These are phyloP conservation scores for Abrus pulchellus DNA, from an alignment of 306 rosid species.

Conservation along the genomic window DNA sequence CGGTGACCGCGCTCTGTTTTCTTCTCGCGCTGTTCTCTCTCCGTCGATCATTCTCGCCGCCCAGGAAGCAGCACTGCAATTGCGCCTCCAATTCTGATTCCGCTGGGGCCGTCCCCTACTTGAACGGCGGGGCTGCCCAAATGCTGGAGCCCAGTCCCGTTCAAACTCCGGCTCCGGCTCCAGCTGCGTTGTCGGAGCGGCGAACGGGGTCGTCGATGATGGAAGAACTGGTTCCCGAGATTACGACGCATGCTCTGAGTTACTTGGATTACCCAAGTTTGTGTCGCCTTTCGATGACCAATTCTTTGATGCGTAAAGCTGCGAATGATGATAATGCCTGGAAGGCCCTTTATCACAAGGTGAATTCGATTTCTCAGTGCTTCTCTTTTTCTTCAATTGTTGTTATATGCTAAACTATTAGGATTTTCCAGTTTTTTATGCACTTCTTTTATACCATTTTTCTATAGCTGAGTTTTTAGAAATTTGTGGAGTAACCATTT, in stretches of 20 bases:
- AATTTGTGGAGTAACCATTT: neutral
- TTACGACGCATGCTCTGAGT: constrained; percentile 95
- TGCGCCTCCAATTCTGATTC: constrained; percentile 55
- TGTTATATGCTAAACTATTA: neutral
- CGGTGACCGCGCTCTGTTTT: constrained; percentile 71
- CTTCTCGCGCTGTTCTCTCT: constrained; percentile 63
- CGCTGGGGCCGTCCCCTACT: constrained; percentile 53
- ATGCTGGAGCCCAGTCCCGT: constrained; percentile 57
- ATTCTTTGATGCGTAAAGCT: constrained; percentile 92
- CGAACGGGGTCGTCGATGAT: constrained; percentile 91
- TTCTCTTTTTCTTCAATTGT: neutral
- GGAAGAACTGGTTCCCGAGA: constrained; percentile 99
- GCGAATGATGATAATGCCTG: constrained; percentile 99
- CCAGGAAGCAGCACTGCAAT: constrained; percentile 52
- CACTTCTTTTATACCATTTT: neutral
- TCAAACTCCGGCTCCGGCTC: constrained; percentile 15
- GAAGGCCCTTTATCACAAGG: constrained; percentile 99
- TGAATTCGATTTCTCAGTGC: constrained; percentile 39
- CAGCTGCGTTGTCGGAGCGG: constrained; percentile 58
- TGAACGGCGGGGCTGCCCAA: constrained; percentile 68
- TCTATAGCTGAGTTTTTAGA: neutral
- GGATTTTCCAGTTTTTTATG: neutral
- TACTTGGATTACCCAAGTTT: constrained; percentile 96
- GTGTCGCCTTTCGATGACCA: constrained; percentile 97
- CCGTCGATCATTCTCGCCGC: constrained; percentile 60